Percentiles rank a stretch among this genome's conserved stretches.
Evolutionary conservation across 2,329 filamentous ascomycete species (phyloP).

Genomic region (Berkeleyomyces rouxiae): DNA sequence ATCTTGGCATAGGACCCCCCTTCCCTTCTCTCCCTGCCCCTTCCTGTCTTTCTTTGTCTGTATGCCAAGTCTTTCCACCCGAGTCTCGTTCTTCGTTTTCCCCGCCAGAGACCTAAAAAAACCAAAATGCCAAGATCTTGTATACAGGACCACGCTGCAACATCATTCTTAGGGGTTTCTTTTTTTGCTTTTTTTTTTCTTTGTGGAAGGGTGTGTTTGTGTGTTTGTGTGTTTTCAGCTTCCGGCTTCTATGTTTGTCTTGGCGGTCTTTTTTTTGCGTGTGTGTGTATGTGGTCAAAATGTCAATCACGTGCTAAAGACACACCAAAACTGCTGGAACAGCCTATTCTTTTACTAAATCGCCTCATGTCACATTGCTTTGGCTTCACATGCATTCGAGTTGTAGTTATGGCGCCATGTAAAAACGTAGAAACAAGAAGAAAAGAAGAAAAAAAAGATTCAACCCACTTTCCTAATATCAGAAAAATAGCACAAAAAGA

Average conservation of each 20-base stretch:
- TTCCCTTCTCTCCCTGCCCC: not conserved
- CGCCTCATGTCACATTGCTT: too few relatives aligned
- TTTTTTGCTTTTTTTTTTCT: not conserved
- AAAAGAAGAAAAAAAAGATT: not conserved
- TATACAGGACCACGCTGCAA: not conserved
- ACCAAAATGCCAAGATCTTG: slow-evolving; percentile 1
- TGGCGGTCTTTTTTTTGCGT: not conserved
- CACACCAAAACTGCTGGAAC: not conserved
- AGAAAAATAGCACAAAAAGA: slow-evolving; percentile 10
- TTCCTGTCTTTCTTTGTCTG: not conserved
- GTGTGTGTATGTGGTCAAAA: not conserved
- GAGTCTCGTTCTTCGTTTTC: not conserved
- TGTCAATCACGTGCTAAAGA: not conserved
- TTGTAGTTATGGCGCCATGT: not conserved
- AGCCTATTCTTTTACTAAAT: not conserved
- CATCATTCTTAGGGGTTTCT: not conserved
- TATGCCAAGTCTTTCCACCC: slow-evolving; percentile 1
- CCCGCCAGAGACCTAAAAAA: not conserved
- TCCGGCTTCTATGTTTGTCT: not conserved
- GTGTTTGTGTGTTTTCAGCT: not conserved
- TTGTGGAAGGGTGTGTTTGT: not conserved
- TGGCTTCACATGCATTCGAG: too few relatives aligned
- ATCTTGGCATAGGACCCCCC: not conserved
- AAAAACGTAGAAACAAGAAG: not conserved
- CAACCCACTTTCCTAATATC: slow-evolving; percentile 9